Conservation (phyloP, 352 stramenopile genomes). For the Phytophthora sp. region DNA sequence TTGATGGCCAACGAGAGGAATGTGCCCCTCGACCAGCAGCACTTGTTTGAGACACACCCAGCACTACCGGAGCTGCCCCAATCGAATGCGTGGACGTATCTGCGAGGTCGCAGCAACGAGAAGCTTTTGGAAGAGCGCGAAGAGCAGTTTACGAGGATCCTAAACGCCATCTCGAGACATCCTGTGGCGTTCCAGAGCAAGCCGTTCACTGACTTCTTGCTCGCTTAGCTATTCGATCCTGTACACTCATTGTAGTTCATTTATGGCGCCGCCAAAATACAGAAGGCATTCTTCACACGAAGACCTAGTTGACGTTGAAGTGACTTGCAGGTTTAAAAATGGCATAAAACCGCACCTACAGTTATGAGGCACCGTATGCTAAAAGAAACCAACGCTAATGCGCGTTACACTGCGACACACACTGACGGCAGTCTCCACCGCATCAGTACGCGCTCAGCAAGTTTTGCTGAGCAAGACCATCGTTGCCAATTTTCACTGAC, state of each 20-base stretch:
- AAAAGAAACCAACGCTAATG: constrained; percentile 2
- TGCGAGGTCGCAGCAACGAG: constrained; percentile 44
- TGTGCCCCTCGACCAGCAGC: constrained; percentile 34
- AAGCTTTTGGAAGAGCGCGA: constrained; percentile 60
- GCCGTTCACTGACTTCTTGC: constrained; percentile 52
- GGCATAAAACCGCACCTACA: background rate
- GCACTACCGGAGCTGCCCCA: constrained; percentile 61
- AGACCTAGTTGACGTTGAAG: constrained; percentile 9
- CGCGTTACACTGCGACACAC: background rate
- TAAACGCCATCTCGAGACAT: constrained; percentile 69
- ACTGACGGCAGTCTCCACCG: background rate
- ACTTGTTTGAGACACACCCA: constrained; percentile 62
- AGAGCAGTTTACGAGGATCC: constrained; percentile 57
- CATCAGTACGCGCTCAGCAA: too few species aligned
- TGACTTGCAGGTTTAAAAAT: background rate
- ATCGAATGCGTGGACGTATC: constrained; percentile 38
- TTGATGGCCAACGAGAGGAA: constrained; percentile 61
- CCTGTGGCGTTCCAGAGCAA: constrained; percentile 49
- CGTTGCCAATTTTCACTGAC: too few species aligned
- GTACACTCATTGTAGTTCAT: background rate
- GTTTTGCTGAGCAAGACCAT: too few species aligned
- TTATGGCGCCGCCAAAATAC: background rate
- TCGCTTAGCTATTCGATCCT: constrained; percentile 3
- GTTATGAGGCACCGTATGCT: constrained; percentile 8
- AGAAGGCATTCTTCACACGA: background rate